phyloP scores from a whole-genome alignment of 805 yeast species.

The Saturnispora zaruensis region DNA sequence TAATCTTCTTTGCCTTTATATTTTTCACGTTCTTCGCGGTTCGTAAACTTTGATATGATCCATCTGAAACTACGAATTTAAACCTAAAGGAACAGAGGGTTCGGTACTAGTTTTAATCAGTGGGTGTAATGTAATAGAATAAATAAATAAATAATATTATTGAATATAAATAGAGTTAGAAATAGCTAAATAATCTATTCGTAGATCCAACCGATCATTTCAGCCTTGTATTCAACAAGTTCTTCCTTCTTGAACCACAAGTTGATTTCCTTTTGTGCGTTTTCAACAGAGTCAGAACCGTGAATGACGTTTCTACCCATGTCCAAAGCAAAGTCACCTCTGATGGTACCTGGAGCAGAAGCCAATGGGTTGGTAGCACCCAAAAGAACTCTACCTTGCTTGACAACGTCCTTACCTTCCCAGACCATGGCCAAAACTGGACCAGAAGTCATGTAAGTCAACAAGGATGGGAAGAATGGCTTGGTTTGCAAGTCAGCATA shows the following conservation, averaged over 20 bases:
- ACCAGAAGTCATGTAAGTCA: slow-evolving; percentile 95
- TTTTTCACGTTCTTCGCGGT: neutral
- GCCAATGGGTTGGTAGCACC: slow-evolving; percentile 99
- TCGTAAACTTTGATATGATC: neutral
- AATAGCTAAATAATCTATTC: slow-evolving; percentile 43
- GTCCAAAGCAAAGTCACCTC: slow-evolving; percentile 98
- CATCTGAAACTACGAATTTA: neutral
- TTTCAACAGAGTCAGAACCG: slow-evolving; percentile 99
- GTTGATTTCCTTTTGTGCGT: slow-evolving; percentile 90
- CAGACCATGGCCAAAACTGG: slow-evolving; percentile 98
- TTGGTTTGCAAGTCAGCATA: slow-evolving; percentile 91
- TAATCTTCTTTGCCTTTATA: no score
- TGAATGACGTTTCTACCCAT: slow-evolving; percentile 99
- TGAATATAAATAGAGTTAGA: neutral
- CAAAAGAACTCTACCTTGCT: slow-evolving; percentile 93
- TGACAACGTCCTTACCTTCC: slow-evolving; percentile 99
- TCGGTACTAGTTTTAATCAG: no score
- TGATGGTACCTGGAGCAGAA: slow-evolving; percentile 98
- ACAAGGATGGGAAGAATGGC: slow-evolving; percentile 97
- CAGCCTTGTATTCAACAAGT: slow-evolving; percentile 83
- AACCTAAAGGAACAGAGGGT: no score
- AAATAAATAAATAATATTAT: neutral
- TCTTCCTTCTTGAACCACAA: slow-evolving; percentile 99
- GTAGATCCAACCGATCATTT: slow-evolving; percentile 85
- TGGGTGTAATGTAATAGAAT: neutral